Evolutionary conservation across 192 early-diverging fungal genomes (phyloP), one percentile per base, ranked within the genome.

Genomic region (Physocladia obscura): DNA sequence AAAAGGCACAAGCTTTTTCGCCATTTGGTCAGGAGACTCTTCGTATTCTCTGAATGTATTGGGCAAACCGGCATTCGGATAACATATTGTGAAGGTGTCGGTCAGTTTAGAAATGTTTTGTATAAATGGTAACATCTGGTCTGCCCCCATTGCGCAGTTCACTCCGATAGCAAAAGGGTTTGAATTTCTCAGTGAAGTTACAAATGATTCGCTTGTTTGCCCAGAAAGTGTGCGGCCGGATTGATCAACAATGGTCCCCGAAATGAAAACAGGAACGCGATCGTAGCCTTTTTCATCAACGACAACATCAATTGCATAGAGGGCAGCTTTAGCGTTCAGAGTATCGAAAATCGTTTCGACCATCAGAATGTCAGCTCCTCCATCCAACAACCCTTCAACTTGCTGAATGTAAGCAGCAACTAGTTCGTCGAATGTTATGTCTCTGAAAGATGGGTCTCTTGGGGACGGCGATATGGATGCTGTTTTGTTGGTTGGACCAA

Each of bases 281-380:
- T 77, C 74, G 67, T 93, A 98, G 15, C 84, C 86, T 37, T 88
- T 89, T 47, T 92, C 89, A 30, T 92, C 88, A 63, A 95, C 91
- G 37, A 92, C 80, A 4, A 85, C 69, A 77, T 96, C 94, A 70
- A 96, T 90, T 15, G 96, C 96, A 82, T 87, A 98, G 35, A 96
- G 73, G 1, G 93, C 96, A 2, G 96, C 96, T 79, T 98, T 98
- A 57, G 93, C 92, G 65, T 98, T 98, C n/a, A 95, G 79, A 22
- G 96, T 98, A 77, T 98, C 96, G 69, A 98, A 98, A 75, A 98
- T 93, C 34, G 96, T 98, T 75, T 98, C 96, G 0, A 98, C 92
- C 73, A 98, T 82, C 15, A 98, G 77, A 59, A 95, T 87, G 69
- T 98, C 96, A 2, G 92, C 77, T 3, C 96, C 96, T 70, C 96